Conservation (phyloP, 2,329 filamentous ascomycete species). For the Venturiaceae sp. region DNA sequence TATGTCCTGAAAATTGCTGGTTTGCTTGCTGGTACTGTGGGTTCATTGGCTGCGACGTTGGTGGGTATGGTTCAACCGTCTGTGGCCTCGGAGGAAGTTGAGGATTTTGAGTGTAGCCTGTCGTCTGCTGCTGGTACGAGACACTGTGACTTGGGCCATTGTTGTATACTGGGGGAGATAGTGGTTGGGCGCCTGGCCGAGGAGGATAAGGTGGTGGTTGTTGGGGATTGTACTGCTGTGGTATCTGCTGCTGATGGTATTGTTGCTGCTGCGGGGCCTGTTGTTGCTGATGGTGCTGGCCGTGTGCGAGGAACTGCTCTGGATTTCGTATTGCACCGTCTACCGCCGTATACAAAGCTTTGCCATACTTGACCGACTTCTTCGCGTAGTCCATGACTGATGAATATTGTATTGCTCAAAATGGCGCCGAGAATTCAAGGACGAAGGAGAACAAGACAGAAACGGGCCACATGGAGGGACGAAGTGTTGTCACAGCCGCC, state of each 20-base stretch:
- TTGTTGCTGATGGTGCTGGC: background rate
- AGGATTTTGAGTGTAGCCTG: background rate
- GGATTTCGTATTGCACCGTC: conserved; percentile 1
- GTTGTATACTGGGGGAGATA: too few species aligned
- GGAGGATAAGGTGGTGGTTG: background rate
- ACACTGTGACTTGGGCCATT: background rate
- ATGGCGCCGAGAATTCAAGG: background rate
- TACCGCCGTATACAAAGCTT: background rate
- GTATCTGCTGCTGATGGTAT: background rate
- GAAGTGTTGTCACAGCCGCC: background rate
- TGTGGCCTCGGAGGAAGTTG: background rate
- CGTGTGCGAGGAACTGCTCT: background rate
- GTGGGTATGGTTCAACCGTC: background rate
- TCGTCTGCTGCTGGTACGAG: background rate
- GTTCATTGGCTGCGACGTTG: background rate
- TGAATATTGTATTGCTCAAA: background rate
- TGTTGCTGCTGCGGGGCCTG: background rate
- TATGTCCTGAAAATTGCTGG: background rate
- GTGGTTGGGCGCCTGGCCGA: background rate
- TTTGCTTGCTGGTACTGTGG: background rate
- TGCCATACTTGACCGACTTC: background rate
- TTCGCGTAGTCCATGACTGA: background rate
- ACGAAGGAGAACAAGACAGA: background rate
- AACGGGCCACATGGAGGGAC: background rate
- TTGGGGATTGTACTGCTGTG: background rate